Evolutionary conservation across 2,329 filamentous ascomycete species (phyloP), one percentile per base, ranked within the genome.

Genomic region (Rutstroemia sydowiana): DNA sequence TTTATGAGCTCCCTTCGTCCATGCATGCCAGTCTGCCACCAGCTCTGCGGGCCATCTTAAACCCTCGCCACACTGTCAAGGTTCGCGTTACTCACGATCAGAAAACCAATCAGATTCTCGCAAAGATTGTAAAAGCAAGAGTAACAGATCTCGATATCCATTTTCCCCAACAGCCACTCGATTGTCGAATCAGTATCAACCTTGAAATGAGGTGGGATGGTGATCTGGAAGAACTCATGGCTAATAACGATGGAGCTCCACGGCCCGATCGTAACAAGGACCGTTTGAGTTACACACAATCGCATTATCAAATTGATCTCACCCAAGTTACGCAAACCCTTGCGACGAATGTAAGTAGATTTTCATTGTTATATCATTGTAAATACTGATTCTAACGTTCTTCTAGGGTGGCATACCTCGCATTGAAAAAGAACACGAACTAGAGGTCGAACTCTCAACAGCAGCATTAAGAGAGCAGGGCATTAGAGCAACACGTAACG

Each of bases 141-240:
- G 76, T 97, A 13, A 84, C 81, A 23, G 90, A 98, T 66, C 72
- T 96, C n/a, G 87, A 95, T 62, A 78, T 98, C 16, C 85, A 87
- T 69, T 86, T 89, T 60, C 92, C 93, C 0, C 73, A 75, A 45
- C 79, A 78, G 8, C 80, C 81, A 3, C 87, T 96, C 63, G 93
- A 98, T 69, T 95, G 90, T 70, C 87, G 93, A 10, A 84, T 98
- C 60, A 95, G 89, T 62, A 83, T 98, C 64, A 97, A 95, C 65
- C 78, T 98, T 2, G 95, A 98, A 79, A 90, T 95, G 79, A 79
- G 85, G 49, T 95, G 84, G 73, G 78, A 89, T 3, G 88, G 90
- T 21, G 74, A 81, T 1, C 63, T 87, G 0, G 74, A 82, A 7
- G 71, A 73, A 20, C 68, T 82, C 2, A 66, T 71, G 0, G 68